Evolutionary conservation across 345 rosid genomes (phyloP), one percentile per base, ranked within the genome.

Genomic region (Eucalyptus lansdowneana): DNA sequence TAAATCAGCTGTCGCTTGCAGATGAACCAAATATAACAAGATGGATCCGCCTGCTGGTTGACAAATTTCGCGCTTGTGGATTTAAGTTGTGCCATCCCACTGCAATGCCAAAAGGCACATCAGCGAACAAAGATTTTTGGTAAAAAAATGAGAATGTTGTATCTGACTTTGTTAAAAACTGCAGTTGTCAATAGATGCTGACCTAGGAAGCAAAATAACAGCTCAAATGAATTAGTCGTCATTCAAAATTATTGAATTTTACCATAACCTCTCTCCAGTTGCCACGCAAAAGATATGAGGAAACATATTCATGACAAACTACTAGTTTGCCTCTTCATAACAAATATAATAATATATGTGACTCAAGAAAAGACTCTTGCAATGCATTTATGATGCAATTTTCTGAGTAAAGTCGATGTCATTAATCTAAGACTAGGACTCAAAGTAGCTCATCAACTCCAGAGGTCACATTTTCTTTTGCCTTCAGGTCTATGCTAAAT

Each of bases 31-130:
- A 95, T 89, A 58, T 94, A 92, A 87, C 98, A 95, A 67, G 93
- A 93, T 81, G 51, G 90, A 87, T 95, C 95, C 2, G 87, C 94
- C 29, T 91, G 91, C 56, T 89, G 93, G 69, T 88, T 90, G 62
- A 95, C 94, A 88, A 92, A 94, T 87, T 90, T 93, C 40, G 97
- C 94, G 85, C 94, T 96, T 86, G 86, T 90, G 87, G 98, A 96
- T 90, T 87, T 92, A 85, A 94, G 92, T 72, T 93, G 92, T 22
- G 67, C 91, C 96, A 94, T 95, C 87, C 91, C 92, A 91, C 98
- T 96, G 95, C 90, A 90, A 87, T 47, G 80, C 29, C 34, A n/a
- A 47, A 50, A 86, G 47, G 45, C 50, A 50, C 89, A 87, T 87
- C 25, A 37, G 81, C 5, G 6, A 65, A 29, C 60, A 86, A 11